Base-by-base conservation (phyloP, 1,139 yeast species). In the Suhomyces bribrorum region DNA sequence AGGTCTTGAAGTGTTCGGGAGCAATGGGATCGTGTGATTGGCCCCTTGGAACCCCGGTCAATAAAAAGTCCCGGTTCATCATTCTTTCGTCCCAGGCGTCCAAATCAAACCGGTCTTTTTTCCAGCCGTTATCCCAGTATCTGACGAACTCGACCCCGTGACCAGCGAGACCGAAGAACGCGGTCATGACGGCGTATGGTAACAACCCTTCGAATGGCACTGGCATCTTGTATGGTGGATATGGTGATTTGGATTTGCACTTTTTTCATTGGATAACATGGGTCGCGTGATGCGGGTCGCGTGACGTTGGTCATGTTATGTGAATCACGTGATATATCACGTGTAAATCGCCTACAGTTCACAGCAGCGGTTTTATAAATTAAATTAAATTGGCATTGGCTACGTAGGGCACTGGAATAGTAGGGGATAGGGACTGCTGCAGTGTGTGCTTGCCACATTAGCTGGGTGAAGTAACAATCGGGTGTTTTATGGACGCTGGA, bases 171-270 rank as follows among this genome's bases (percentile, higher is more conserved):
- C 73, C 76, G 45, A 66, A 72, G 53, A 72, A 72, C 12, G 74
- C 69, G 43, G 80, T 62, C 73, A 82, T 82, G 50, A 81, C 68
- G 48, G 79, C 83, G 55, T 78, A 81, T 45, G 87, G 87, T 59
- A 81, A 57, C 44, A 81, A 64, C 44, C 85, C 86, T 74, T 82
- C 87, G 66, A 81, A 81, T 51, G 88, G 87, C 69, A 82, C 80
- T 43, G 77, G 77, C 77, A 71, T 72, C 36, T 43, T 49, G 32
- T 30, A 31, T n/a, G n/a, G n/a, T n/a, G 27, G 41, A 16, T 24
- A 13, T 29, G 37, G 27, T 18, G 23, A 16, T 28, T 32, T 12
- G 20, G 31, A 27, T 31, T 39, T 32, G 43, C 35, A 32, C 37
- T 32, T 39, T 39, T 39, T 49, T 48, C 49, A 50, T 32, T 36